These are phyloP conservation scores for Arabidopsis lyrata DNA, from an alignment of 441 rosid species.

Conservation along the genomic window DNA sequence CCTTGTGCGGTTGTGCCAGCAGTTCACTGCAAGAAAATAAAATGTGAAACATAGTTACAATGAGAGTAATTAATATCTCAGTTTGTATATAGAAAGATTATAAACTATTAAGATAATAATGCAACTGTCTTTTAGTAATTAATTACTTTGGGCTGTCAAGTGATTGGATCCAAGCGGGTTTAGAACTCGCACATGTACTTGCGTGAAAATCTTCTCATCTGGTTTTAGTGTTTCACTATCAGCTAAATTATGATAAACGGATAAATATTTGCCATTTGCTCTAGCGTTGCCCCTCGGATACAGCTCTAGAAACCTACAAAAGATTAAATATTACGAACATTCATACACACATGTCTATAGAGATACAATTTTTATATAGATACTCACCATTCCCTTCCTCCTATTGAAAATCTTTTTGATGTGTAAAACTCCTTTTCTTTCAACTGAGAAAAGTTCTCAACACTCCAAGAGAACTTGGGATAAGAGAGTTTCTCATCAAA, in stretches of 20 bases:
- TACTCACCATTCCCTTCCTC: neutral
- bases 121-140: neutral
- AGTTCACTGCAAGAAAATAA: neutral
- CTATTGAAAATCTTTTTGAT: neutral
- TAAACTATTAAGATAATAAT: no score
- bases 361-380: no score
- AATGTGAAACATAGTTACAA: neutral
- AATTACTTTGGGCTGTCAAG: neutral
- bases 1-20: no score
- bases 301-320: conserved; percentile 12
- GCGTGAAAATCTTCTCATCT: conserved; percentile 3
- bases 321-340: neutral
- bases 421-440: neutral
- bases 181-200: conserved; percentile 11
- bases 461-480: conserved; percentile 27
- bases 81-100: neutral
- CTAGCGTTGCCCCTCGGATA: neutral
- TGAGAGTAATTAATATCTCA: neutral
- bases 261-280: conserved; percentile 4
- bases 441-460: conserved; percentile 13
- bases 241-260: neutral
- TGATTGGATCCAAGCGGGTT: conserved; percentile 23
- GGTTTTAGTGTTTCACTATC: neutral
- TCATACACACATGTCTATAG: neutral
- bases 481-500: neutral